Evolutionary conservation across 768 basidiomycete species (phyloP).

Genomic region (Macrolepiota dolichaula): DNA sequence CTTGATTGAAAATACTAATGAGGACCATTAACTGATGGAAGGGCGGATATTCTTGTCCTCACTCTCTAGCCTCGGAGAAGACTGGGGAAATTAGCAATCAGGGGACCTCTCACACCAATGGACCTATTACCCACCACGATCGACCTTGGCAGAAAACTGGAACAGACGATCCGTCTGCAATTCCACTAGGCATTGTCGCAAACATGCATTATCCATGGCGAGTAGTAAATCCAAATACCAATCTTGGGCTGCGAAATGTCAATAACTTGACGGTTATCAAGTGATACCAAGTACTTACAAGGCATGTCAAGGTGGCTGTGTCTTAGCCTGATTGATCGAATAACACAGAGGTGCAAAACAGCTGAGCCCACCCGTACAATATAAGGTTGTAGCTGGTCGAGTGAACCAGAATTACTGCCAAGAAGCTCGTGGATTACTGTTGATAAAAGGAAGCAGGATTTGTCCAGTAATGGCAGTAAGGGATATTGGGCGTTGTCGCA

Average conservation of each 20-base stretch:
- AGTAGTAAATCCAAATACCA: conserved; percentile 1
- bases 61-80: conserved; percentile 2
- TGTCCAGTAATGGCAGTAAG: neutral
- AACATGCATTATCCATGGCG: neutral
- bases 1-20: neutral
- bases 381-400: neutral
- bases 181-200: conserved; percentile 1
- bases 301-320: neutral
- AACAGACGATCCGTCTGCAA: neutral
- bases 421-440: neutral
- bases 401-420: neutral
- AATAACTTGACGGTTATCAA: neutral
- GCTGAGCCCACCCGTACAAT: neutral
- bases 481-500: neutral
- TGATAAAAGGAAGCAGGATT: neutral
- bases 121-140: neutral
- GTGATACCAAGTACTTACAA: neutral
- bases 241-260: neutral
- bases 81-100: neutral
- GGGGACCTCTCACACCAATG: neutral
- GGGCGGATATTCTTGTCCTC: neutral
- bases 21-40: neutral
- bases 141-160: conserved; percentile 2
- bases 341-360: conserved; percentile 1
- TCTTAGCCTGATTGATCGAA: neutral